Evolutionary conservation across 768 basidiomycete genomes (phyloP), one percentile per base, ranked within the genome.

Genomic region (Podaxis mareebaensis): DNA sequence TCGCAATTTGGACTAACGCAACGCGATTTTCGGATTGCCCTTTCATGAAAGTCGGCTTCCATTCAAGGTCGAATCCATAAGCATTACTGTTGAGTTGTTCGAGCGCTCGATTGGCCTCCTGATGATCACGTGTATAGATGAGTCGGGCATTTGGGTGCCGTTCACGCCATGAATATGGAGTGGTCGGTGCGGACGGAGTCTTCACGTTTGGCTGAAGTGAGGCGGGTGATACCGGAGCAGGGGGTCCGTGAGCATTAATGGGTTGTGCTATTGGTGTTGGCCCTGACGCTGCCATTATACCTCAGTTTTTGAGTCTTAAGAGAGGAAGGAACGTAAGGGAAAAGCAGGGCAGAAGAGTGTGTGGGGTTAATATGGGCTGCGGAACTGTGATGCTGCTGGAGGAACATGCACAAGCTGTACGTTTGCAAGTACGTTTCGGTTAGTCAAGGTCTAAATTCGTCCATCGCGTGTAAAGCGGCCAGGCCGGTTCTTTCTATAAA

Each of bases 41-140:
- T 69, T 84, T 86, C 52, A 67, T 65, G 67, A 75, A 86, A 20
- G 69, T 84, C 0, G 92, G 92, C 64, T 81, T 85, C 91, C 92
- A 93, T 74, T 94, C 92, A 40, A 91, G 77, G 70, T 94, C 92
- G 66, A 93, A 86, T 28, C 92, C 92, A 55, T 84, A 75, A 26
- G 78, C 68, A 17, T 75, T 77, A 38, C 64, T 49, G 26, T 66
- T 65, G 11, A 83, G 48, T 0, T 64, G 67, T 0, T 75, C 65
- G 15, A 79, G 66, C 26, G 67, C 70, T 15, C 20, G 20, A 48
- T 80, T 75, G 6, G 81, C 79, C 26, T 73, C 64, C 11, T 66
- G 40, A 13, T 70, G 61, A 64, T 76, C 70, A n/a, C 72, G 74
- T 13, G 79, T 71, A 63, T 83, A 83, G 15, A 74, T 60, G 0